Evolutionary conservation across 352 stramenopile species (phyloP).

Genomic region (Globisporangium camurandrum): DNA sequence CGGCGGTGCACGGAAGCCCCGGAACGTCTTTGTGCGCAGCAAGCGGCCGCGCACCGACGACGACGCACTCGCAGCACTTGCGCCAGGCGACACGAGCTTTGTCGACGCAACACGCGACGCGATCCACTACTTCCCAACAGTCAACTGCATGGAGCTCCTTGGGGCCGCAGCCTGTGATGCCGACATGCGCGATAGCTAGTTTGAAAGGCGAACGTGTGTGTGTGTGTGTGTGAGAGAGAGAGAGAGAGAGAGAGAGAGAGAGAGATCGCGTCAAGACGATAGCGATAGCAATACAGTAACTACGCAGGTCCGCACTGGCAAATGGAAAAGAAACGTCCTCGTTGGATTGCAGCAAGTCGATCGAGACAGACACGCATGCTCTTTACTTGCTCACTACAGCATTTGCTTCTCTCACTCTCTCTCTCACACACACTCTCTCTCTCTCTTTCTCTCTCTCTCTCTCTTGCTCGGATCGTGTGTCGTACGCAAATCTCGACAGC

Average conservation of each 20-base stretch:
- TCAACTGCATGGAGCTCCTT: slow-evolving; percentile 75
- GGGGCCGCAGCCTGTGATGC: slow-evolving; percentile 49
- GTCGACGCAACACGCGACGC: slow-evolving; percentile 38
- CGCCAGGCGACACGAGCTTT: slow-evolving; percentile 35
- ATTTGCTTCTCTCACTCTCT: too few species aligned
- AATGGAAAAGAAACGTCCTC: background rate
- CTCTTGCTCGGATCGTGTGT: background rate
- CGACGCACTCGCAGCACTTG: slow-evolving; percentile 15
- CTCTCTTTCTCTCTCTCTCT: background rate
- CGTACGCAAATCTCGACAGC: too few species aligned
- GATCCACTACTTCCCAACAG: slow-evolving; percentile 66
- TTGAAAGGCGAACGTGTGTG: background rate
- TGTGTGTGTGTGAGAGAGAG: background rate
- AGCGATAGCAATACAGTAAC: too few species aligned
- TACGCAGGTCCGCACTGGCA: too few species aligned
- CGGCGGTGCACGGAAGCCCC: slow-evolving; percentile 5
- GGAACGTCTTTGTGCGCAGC: slow-evolving; percentile 22
- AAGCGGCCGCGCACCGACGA: slow-evolving; percentile 7
- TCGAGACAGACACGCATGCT: too few species aligned
- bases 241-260: slow-evolving; percentile 1
- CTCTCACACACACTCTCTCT: background rate
- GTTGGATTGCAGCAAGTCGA: background rate
- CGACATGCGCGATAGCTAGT: slow-evolving; percentile 17
- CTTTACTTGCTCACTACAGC: too few species aligned
- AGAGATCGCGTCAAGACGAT: background rate